Conservation (phyloP, 306 rosid species). For the Sechiopsis laciniata region DNA sequence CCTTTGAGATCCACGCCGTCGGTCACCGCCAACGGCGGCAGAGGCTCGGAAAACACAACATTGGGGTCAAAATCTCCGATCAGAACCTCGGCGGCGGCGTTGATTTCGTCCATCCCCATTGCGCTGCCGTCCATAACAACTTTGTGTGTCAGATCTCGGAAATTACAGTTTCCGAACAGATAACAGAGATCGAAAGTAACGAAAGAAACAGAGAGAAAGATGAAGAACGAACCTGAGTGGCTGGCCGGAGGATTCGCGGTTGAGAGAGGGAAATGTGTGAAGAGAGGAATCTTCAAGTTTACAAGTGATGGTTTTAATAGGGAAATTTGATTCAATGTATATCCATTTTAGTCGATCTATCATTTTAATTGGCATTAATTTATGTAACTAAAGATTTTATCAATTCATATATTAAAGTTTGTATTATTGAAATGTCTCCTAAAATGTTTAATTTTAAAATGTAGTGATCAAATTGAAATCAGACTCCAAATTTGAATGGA, state of each 20-base stretch:
- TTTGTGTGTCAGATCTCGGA: background rate
- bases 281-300: background rate
- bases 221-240: background rate
- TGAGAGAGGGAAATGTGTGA: background rate
- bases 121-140: slow-evolving; percentile 25
- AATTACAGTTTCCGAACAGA: background rate
- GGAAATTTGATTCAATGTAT: too few species aligned
- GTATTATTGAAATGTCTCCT: too few species aligned
- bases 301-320: background rate
- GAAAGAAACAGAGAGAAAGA: background rate
- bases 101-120: slow-evolving; percentile 8
- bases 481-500: too few species aligned
- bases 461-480: too few species aligned
- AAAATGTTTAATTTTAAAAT: too few species aligned
- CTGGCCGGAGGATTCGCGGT: background rate
- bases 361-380: too few species aligned
- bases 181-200: background rate
- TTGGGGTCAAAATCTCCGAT: slow-evolving; percentile 29
- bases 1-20: slow-evolving; percentile 16
- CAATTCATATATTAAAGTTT: too few species aligned
- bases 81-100: slow-evolving; percentile 20
- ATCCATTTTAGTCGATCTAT: too few species aligned
- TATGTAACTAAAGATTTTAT: too few species aligned
- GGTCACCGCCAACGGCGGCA: slow-evolving; percentile 28
- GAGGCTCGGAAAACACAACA: slow-evolving; percentile 33